A percentile compares a stretch with the other conserved stretches of the same genome.
Evolutionary conservation across 169 alveolate genomes (phyloP).

Genomic region (Cryptosporidium tyzzeri): DNA sequence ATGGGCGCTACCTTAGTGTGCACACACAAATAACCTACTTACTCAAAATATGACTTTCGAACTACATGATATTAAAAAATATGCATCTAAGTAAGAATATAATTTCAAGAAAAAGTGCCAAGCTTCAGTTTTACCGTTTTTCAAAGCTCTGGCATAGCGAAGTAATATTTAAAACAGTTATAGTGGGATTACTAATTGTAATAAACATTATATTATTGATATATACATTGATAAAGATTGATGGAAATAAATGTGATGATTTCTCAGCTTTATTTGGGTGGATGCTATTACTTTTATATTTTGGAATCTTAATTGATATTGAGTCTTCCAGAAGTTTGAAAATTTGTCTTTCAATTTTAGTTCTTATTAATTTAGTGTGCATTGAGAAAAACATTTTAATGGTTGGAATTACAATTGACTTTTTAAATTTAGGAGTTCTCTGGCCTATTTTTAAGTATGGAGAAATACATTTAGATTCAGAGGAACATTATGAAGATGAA

Average conservation of each 20-base stretch:
- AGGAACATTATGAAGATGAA: constrained; percentile 32
- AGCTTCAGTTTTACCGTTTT: background rate
- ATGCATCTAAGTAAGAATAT: constrained; percentile 22
- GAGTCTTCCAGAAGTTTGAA: constrained; percentile 28
- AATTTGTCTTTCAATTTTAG: constrained; percentile 20
- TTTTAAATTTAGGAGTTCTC: constrained; percentile 45
- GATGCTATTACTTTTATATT: constrained; percentile 20
- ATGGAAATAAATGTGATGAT: background rate
- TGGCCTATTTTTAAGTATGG: constrained; percentile 19
- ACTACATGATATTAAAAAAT: background rate
- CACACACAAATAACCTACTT: constrained; percentile 16
- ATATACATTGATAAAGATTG: constrained; percentile 9
- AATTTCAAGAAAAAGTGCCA: background rate
- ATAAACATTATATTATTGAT: constrained; percentile 2
- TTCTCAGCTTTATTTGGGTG: background rate
- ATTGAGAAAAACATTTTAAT: constrained; percentile 23
- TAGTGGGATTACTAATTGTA: background rate
- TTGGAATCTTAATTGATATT: constrained; percentile 13
- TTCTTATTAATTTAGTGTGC: constrained; percentile 21
- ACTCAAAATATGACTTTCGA: background rate
- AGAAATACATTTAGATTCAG: background rate
- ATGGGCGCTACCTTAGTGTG: constrained; percentile 66
- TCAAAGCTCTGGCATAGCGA: constrained; percentile 41
- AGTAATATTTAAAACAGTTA: background rate
- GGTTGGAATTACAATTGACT: constrained; percentile 32